Base-by-base conservation (phyloP, 2,329 filamentous ascomycete genomes). In the Fusarium sp. region DNA sequence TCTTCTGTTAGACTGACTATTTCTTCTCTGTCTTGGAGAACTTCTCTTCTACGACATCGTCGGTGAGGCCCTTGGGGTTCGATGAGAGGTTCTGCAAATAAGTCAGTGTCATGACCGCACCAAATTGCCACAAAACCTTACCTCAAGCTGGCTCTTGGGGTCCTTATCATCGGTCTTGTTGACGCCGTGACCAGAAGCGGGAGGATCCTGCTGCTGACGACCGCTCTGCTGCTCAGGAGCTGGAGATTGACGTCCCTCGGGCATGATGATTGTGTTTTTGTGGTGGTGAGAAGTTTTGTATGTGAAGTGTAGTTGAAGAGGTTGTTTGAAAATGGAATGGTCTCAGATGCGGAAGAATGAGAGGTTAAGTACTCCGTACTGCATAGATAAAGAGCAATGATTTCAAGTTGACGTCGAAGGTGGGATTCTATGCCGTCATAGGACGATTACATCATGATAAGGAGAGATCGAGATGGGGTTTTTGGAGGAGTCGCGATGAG, bases 211-310 rank as follows among this genome's bases (percentile, higher is more conserved):
- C 59, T 87, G 79, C 81, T 96, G 92, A 55, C 82, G 79, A 61
- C 87, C 89, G 36, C 84, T 81, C 80, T 93, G 91, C 70, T 78
- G 76, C 81, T 92, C 88, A 27, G 92, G 91, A 51, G 89, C 82
- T 65, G 93, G 94, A 31, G 93, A 97, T 80, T 97, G 87, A 76
- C 90, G 89, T 77, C 92, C 91, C 79, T 86, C 80, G 75, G 91
- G 89, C 91, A 93, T 93, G 74, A 68, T 88, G 63, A 68, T 72
- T 74, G 68, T 78, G 67, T 48, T 50, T 51, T 63, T 41, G 47
- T 33, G 46, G 45, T 60, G n/a, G 21, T 35, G 39, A 48, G 37
- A 46, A 40, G 20, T 31, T 11, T 40, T 48, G 21, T 10, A 25
- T 11, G 21, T 45, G 21, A n/a, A 6, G 27, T 25, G 20, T 14